Base-by-base conservation (phyloP, 305 asterid species). In the Fraxinus sp. region DNA sequence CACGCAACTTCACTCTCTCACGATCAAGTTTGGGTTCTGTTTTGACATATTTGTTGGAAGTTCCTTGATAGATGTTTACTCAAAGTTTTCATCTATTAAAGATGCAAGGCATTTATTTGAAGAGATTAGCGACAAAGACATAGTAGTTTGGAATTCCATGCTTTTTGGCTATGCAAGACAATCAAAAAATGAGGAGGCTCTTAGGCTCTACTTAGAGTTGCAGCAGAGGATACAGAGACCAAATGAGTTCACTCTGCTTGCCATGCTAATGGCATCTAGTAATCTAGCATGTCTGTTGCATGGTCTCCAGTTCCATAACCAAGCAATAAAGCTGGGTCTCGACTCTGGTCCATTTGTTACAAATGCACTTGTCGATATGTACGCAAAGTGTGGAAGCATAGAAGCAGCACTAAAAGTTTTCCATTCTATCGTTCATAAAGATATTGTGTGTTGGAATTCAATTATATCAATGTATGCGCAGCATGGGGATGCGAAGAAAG, bases 101-200 rank as follows among this genome's bases (percentile, higher is more conserved):
- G 89, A 87, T 83, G 91, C 89, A 55, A 83, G 86, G 74, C 83
- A 57, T 39, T 78, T 86, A 70, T 86, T 88, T 79, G 84, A 77
- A 41, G 90, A 88, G 77, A 87, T 90, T 57, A 33, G 49, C 8
- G 86, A 81, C n/a, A 86, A 83, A 78, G 91, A 88, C 76, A 86
- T 88, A 52, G 93, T 78, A 5, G 82, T 83, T 32, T 90, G 93
- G 93, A 90, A 90, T 20, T 62, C 89, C 52, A 90, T 90, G 89
- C 62, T 88, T 55, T 84, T 76, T 41, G 91, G 91, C 24, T 88
- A 83, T 36, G 62, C 81, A 20, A 82, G 78, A 9, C 83, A 37
- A 64, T 81, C 83, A 22, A 82, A 83, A 84, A 87, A 81, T 68
- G 90, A 88, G 83, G 87, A 78, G 55, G 88, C 90, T 71, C 72